Evolutionary conservation across 768 basidiomycete genomes (phyloP).

Genomic region (Mycena epipterygia): DNA sequence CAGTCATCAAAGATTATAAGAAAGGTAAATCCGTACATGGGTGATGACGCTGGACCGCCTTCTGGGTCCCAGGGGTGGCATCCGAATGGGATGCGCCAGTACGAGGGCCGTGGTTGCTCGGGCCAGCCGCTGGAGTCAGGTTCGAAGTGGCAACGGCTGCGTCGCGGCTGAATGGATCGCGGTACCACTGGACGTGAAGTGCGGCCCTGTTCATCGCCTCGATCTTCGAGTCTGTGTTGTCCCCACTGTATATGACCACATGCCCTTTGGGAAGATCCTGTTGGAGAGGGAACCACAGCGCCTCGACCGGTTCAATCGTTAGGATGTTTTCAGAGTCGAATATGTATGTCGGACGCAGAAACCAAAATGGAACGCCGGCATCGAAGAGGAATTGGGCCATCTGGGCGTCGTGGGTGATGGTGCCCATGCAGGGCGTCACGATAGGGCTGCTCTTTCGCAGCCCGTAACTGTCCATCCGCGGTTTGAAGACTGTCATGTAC

Average conservation of each 20-base stretch:
- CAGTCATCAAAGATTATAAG: too few relatives aligned
- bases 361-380: constrained; percentile 40
- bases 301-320: not conserved
- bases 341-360: constrained; percentile 16
- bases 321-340: not conserved
- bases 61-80: too few relatives aligned
- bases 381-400: constrained; percentile 25
- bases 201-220: not conserved
- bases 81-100: too few relatives aligned
- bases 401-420: constrained; percentile 21
- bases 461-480: constrained; percentile 17
- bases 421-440: constrained; percentile 18
- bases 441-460: too few relatives aligned
- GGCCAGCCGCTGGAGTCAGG: too few relatives aligned
- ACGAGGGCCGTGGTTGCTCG: too few relatives aligned
- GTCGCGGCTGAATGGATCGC: not conserved
- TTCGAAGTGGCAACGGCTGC: too few relatives aligned
- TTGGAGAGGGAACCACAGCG: not conserved
- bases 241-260: not conserved
- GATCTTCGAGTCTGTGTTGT: not conserved
- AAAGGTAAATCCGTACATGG: too few relatives aligned
- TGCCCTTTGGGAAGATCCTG: too few relatives aligned
- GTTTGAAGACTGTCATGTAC: constrained; percentile 29
- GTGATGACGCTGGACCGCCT: too few relatives aligned
- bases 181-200: not conserved